Evolutionary conservation across 2,329 filamentous ascomycete species (phyloP).

Genomic region (Septoria petroselini): DNA sequence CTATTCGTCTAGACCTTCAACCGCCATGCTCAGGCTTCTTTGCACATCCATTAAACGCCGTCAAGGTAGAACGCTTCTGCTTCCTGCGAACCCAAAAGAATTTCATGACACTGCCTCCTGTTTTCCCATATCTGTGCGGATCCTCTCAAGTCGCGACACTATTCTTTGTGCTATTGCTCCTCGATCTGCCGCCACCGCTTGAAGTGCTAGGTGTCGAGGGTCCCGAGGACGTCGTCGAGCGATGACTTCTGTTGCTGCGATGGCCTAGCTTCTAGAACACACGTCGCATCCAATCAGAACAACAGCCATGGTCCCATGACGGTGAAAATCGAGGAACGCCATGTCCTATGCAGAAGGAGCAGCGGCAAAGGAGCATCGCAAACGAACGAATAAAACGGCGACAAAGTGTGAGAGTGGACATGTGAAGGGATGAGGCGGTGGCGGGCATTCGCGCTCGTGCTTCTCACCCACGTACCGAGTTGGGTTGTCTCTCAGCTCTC

Average conservation of each 20-base stretch:
- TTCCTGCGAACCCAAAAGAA: constrained; percentile 4
- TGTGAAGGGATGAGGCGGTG: constrained; percentile 24
- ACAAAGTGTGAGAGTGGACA: constrained; percentile 18
- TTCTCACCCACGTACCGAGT: constrained; percentile 39
- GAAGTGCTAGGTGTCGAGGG: constrained; percentile 12
- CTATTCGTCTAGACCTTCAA: constrained; percentile 27
- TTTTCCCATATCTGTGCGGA: background rate
- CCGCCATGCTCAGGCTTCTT: constrained; percentile 25
- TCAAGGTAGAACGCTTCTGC: constrained; percentile 12
- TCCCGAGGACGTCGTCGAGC: constrained; percentile 16
- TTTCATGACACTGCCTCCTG: constrained; percentile 1
- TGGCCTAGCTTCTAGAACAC: constrained; percentile 25
- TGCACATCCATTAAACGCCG: constrained; percentile 8
- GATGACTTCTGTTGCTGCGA: constrained; percentile 27
- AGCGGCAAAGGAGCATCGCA: constrained; percentile 3
- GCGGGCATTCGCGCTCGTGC: constrained; percentile 20
- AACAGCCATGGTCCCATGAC: constrained; percentile 22
- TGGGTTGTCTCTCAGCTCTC: constrained; percentile 46
- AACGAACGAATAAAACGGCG: constrained; percentile 22
- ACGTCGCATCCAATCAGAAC: constrained; percentile 28
- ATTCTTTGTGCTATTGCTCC: constrained; percentile 23
- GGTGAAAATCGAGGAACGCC: constrained; percentile 9
- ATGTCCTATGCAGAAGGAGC: constrained; percentile 20
- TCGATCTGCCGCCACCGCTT: constrained; percentile 22
- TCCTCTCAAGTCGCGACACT: constrained; percentile 20